Base-by-base conservation (phyloP, 306 rosid genomes). In the Vachellia pachyceras region DNA sequence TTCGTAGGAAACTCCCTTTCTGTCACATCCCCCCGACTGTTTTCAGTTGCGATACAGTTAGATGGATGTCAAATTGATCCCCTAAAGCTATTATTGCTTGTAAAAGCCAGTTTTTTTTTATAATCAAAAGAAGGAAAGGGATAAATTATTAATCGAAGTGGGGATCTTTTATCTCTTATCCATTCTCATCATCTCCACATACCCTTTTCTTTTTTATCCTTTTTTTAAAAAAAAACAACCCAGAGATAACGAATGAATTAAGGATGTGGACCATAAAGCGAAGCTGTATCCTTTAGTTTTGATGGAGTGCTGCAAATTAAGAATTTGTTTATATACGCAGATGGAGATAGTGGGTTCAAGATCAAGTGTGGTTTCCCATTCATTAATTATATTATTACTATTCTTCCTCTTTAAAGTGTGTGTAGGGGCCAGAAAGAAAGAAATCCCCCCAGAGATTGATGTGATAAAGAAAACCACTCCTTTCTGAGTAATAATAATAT, bases 1-100 rank as follows among this genome's bases (percentile, higher is more conserved):
- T 83, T 88, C 83, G 77, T 86, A 55, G 90, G 97, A 92, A 87
- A 87, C 88, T 14, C 92, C 92, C 93, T 73, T 61, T 78, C 69
- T 64, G 77, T 94, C 95, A 88, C 83, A 84, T 90, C 89, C 79
- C 33, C 10, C 81, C 81, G 89, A 90, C 92, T 84, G 87, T 87
- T 90, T 29, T 89, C 93, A 36, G 88, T 91, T 89, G 82, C 54
- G 77, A 82, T 79, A 86, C 65, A 81, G 65, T 77, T 80, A 55
- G 65, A 58, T 23, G 36, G 33, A 4, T 58, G 5, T 58, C 35
- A 3, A 39, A 45, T 44, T 12, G 86, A 84, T 81, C 80, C 69
- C 79, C 82, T 3, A 83, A 87, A 78, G 23, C 78, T 29, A 29
- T 29, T 29, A 22, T 58, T 58, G 4, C 15, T 1, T 58, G 1